Conservation (phyloP, 805 yeast species). For the Clavispora santaluciae region DNA sequence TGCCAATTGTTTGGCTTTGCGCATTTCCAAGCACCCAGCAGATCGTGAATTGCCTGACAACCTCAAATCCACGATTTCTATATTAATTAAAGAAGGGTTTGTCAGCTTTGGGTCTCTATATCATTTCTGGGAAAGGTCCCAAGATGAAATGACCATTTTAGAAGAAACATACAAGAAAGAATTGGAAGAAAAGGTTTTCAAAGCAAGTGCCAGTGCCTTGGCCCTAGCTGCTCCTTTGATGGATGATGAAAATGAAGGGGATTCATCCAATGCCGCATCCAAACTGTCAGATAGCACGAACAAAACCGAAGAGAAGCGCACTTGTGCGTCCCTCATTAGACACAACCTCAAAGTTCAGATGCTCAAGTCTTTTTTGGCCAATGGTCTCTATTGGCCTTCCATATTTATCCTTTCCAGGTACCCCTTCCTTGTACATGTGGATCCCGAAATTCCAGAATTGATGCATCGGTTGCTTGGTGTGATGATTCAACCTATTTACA, state of each 20-base stretch:
- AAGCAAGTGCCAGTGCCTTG: slow-evolving; percentile 69
- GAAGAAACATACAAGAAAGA: slow-evolving; percentile 42
- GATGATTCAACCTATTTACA: slow-evolving; percentile 47
- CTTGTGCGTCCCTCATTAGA: slow-evolving; percentile 16
- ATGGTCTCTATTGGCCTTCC: slow-evolving; percentile 62
- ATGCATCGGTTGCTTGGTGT: slow-evolving; percentile 47
- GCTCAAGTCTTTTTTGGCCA: slow-evolving; percentile 48
- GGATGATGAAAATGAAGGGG: slow-evolving; percentile 53
- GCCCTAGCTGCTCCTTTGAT: slow-evolving; percentile 84
- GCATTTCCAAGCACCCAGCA: slow-evolving; percentile 26
- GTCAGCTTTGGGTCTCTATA: slow-evolving; percentile 60
- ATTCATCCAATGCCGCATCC: not conserved
- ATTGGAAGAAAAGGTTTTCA: slow-evolving; percentile 50
- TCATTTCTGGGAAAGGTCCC: slow-evolving; percentile 51
- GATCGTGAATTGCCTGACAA: slow-evolving; percentile 38
- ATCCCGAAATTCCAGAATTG: slow-evolving; percentile 42
- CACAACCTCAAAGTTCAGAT: slow-evolving; percentile 32
- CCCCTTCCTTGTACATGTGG: slow-evolving; percentile 57
- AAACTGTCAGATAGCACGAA: slow-evolving; percentile 18
- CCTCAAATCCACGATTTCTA: slow-evolving; percentile 43
- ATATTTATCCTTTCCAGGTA: slow-evolving; percentile 52
- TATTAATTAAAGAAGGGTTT: slow-evolving; percentile 62
- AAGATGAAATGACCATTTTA: slow-evolving; percentile 40
- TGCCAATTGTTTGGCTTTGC: slow-evolving; percentile 50
- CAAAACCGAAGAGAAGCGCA: not conserved